phyloP scores from a whole-genome alignment of 345 rosid species.

The Citrus medica region DNA sequence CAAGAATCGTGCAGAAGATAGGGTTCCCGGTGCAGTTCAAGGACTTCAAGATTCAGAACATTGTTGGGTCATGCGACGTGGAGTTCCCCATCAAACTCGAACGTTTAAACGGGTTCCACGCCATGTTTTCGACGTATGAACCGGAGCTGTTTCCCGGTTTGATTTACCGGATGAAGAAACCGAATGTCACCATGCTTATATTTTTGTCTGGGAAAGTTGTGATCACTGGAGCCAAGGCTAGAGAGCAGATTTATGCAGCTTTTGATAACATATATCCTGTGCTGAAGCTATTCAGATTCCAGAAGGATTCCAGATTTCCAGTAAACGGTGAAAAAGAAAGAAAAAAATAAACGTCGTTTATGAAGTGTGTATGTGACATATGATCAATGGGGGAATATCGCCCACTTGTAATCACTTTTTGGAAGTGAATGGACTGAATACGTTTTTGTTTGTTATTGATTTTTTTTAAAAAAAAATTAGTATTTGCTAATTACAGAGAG shows the following conservation, averaged over 20 bases:
- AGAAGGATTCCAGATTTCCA: not conserved
- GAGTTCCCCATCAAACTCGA: constrained; percentile 69
- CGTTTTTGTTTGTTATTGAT: too few species aligned
- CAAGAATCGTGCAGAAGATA: constrained; percentile 73
- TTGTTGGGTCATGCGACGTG: constrained; percentile 77
- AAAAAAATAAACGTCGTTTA: too few species aligned
- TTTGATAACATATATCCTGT: constrained; percentile 93
- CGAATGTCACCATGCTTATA: constrained; percentile 83
- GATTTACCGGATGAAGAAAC: constrained; percentile 88
- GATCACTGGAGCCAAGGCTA: constrained; percentile 92
- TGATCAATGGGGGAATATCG: too few species aligned
- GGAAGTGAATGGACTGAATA: too few species aligned
- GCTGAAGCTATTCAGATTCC: constrained; percentile 60
- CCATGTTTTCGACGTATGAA: constrained; percentile 75
- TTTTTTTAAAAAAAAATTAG: too few species aligned
- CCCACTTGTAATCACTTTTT: too few species aligned
- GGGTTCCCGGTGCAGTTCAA: constrained; percentile 76
- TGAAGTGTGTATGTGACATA: too few species aligned
- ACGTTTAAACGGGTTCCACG: constrained; percentile 66
- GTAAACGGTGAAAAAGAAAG: not conserved
- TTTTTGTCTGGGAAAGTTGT: constrained; percentile 94
- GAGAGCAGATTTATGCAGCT: constrained; percentile 78
- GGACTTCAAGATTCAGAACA: constrained; percentile 88
- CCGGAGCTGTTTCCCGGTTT: constrained; percentile 90
- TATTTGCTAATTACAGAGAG: too few species aligned